A percentile compares a stretch with the other conserved stretches of the same genome.
Evolutionary conservation across 805 yeast species (phyloP).

Genomic region (Wickerhamiella musiphila): DNA sequence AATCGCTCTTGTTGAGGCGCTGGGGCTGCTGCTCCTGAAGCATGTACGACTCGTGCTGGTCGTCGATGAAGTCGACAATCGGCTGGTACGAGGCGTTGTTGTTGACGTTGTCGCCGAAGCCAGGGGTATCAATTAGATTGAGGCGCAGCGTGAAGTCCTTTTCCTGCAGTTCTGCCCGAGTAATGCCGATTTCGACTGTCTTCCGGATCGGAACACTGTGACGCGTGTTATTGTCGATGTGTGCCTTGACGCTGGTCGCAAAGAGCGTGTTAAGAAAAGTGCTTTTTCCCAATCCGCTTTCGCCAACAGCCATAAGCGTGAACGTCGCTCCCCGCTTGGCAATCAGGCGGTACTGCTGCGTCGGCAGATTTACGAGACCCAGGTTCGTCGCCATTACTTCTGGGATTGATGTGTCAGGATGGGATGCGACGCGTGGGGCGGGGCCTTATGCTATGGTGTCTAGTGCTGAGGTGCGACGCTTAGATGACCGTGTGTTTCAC

Average conservation of each 20-base stretch:
- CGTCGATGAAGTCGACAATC: slow-evolving; percentile 70
- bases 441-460: too few relatives aligned
- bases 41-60: slow-evolving; percentile 49
- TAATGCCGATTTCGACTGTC: slow-evolving; percentile 24
- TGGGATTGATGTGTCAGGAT: too few relatives aligned
- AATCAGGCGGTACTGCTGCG: slow-evolving; percentile 21
- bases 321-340: slow-evolving; percentile 45
- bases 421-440: too few relatives aligned
- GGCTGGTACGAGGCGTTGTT: slow-evolving; percentile 79
- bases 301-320: slow-evolving; percentile 75
- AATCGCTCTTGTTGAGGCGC: slow-evolving; percentile 35
- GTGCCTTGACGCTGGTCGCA: slow-evolving; percentile 30
- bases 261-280: slow-evolving; percentile 62
- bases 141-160: slow-evolving; percentile 40
- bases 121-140: slow-evolving; percentile 56
- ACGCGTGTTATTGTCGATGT: slow-evolving; percentile 24
- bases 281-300: slow-evolving; percentile 57
- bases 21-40: slow-evolving; percentile 66
- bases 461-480: too few relatives aligned
- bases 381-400: slow-evolving; percentile 7
- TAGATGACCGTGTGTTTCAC: too few relatives aligned
- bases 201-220: slow-evolving; percentile 25
- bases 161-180: slow-evolving; percentile 39
- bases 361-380: slow-evolving; percentile 21
- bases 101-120: slow-evolving; percentile 79